phyloP scores from a whole-genome alignment of 495 filamentous ascomycete species.

The Parathielavia hyrcaniae region DNA sequence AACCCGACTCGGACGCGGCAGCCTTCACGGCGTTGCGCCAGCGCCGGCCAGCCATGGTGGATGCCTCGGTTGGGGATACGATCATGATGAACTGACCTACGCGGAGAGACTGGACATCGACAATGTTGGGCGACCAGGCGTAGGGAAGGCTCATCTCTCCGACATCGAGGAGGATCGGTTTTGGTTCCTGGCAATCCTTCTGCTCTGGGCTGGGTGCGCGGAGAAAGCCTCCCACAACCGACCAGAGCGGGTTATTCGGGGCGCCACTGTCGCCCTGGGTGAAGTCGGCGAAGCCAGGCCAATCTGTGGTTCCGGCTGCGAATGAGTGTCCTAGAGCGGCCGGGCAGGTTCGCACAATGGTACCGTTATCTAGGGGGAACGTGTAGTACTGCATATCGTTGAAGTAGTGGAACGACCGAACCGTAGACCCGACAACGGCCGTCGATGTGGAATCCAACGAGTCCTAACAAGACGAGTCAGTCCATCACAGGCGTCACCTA shows the following conservation, averaged over 20 bases:
- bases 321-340: slow-evolving; percentile 92
- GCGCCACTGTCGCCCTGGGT: slow-evolving; percentile 70
- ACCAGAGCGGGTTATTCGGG: slow-evolving; percentile 76
- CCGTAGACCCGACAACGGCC: slow-evolving; percentile 43
- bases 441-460: slow-evolving; percentile 40
- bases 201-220: slow-evolving; percentile 66
- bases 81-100: slow-evolving; percentile 87
- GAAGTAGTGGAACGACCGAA: slow-evolving; percentile 62
- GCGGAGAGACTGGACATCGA: slow-evolving; percentile 85
- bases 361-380: slow-evolving; percentile 72
- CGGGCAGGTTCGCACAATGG: slow-evolving; percentile 68
- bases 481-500: neutral
- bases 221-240: slow-evolving; percentile 65
- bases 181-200: slow-evolving; percentile 69
- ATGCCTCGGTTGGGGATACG: slow-evolving; percentile 78
- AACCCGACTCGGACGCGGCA: slow-evolving; percentile 35
- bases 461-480: slow-evolving; percentile 27
- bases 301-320: slow-evolving; percentile 87
- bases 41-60: slow-evolving; percentile 88
- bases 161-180: slow-evolving; percentile 84
- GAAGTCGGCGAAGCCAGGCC: slow-evolving; percentile 90
- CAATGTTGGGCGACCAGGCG: slow-evolving; percentile 83
- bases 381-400: slow-evolving; percentile 54
- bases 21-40: slow-evolving; percentile 73
- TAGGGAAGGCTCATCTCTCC: slow-evolving; percentile 75